A percentile compares a stretch with the other conserved stretches of the same genome.
phyloP scores from a whole-genome alignment of 169 alveolate genomes.

The Eimeria sp. region DNA sequence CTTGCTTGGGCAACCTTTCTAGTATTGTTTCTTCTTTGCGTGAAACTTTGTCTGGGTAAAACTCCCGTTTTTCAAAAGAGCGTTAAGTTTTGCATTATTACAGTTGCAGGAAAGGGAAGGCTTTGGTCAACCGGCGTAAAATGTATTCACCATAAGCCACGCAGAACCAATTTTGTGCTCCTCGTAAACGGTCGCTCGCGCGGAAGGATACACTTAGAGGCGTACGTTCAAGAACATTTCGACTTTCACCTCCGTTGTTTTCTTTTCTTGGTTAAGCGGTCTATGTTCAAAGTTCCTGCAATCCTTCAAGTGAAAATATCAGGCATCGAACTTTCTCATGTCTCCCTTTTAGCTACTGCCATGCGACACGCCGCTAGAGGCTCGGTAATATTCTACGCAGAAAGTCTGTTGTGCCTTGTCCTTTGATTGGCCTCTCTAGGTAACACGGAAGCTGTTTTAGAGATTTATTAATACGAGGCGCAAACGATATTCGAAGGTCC shows the following conservation, averaged over 20 bases:
- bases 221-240: too few species aligned
- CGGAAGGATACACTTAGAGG: too few species aligned
- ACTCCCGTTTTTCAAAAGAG: not conserved
- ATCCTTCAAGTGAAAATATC: not conserved
- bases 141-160: too few species aligned
- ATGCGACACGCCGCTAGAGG: not conserved
- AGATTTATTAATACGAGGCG: not conserved
- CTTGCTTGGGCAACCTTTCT: not conserved
- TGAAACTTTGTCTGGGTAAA: too few species aligned
- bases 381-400: not conserved
- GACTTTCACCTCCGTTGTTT: too few species aligned
- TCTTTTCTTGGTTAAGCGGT: not conserved
- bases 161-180: not conserved
- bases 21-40: too few species aligned
- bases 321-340: not conserved
- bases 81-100: too few species aligned
- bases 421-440: not conserved
- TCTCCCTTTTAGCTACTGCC: not conserved
- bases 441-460: not conserved
- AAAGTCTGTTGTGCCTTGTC: not conserved
- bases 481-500: not conserved
- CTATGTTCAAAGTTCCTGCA: not conserved
- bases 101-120: not conserved
- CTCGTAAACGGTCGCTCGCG: too few species aligned
- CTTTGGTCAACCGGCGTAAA: not conserved